Base-by-base conservation (phyloP, 1,284 basidiomycete species). In the Leccinum fallax region DNA sequence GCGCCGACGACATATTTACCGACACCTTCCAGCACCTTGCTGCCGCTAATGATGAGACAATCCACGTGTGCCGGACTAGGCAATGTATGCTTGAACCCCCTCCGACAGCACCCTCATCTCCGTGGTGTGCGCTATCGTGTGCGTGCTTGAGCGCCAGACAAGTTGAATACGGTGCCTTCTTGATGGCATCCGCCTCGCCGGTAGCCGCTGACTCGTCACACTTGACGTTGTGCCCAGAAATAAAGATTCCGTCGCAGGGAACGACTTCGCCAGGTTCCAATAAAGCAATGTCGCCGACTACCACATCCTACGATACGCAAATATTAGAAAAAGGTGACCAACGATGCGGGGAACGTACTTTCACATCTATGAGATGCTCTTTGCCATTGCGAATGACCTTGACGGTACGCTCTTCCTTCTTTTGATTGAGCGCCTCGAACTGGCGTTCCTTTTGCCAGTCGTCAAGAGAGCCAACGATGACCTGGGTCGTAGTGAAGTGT, bases 121-220 rank as follows among this genome's bases (percentile, higher is more conserved):
- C 74, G 26, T 65, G 65, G 51, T 13, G 66, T 49, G 30, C 53
- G 36, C 57, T 63, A 43, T 69, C 60, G 19, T 57, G 69, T 62
- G 66, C 76, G 58, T 74, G 76, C 63, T 73, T 74, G 16, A 82
- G 67, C 6, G 79, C 80, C 24, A 91, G 72, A 71, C 92, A 92
- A 51, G 96, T 91, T 36, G 88, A 86, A 75, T 92, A 98, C 5
- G 90, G 72, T 28, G 88, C 74, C 79, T 99, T 99, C 74, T 89
- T 90, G 74, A 98, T 96, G 21, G 96, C 92, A 76, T 99, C 96
- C 7, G 92, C 93, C 78, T 99, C 97, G 66, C 96, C 97, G 1
- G 97, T 98, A 46, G 95, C 95, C 21, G 93, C 94, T 34, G 94
- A 95, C 78, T 98, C 97, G 75, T 99, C 97, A 74, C 96, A 98